A percentile compares a stretch with the other conserved stretches of the same genome.
Conservation (phyloP, 257 asterid species). For the Datura wrightii region DNA sequence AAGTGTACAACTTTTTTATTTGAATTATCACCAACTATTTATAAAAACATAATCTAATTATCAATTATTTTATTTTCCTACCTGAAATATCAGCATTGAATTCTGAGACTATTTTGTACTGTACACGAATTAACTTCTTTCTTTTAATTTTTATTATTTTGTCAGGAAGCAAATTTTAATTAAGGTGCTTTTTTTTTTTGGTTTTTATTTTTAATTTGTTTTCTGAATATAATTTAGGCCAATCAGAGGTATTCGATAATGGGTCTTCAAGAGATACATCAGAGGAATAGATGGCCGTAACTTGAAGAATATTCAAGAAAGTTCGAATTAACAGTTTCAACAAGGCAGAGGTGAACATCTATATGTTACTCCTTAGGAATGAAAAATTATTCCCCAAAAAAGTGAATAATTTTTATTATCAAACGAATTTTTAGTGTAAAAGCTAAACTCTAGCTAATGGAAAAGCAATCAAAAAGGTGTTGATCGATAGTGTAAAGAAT, state of each 20-base stretch:
- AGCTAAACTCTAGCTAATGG: not conserved
- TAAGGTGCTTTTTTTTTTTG: not conserved
- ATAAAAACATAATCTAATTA: too few relatives aligned
- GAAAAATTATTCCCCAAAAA: not conserved
- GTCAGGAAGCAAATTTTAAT: not conserved
- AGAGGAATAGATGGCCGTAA: conserved; percentile 64
- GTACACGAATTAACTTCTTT: too few relatives aligned
- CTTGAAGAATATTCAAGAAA: conserved; percentile 55
- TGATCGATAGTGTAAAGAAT: not conserved
- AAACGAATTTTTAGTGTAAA: not conserved
- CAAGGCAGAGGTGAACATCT: conserved; percentile 54
- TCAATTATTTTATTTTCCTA: too few relatives aligned
- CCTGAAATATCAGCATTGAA: too few relatives aligned
- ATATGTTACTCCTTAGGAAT: not conserved
- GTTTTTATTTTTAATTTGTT: not conserved
- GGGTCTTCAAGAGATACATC: conserved; percentile 80
- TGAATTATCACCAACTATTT: too few relatives aligned
- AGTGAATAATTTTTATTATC: not conserved
- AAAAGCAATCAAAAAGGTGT: not conserved
- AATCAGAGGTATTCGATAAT: conserved; percentile 62
- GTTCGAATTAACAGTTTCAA: conserved; percentile 49
- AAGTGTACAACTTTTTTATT: too few relatives aligned
- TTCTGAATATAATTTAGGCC: conserved; percentile 47
- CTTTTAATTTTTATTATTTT: not conserved
- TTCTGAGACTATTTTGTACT: too few relatives aligned